phyloP scores from a whole-genome alignment of 148 eudicot species.

The Rhododendron griersonianum region DNA sequence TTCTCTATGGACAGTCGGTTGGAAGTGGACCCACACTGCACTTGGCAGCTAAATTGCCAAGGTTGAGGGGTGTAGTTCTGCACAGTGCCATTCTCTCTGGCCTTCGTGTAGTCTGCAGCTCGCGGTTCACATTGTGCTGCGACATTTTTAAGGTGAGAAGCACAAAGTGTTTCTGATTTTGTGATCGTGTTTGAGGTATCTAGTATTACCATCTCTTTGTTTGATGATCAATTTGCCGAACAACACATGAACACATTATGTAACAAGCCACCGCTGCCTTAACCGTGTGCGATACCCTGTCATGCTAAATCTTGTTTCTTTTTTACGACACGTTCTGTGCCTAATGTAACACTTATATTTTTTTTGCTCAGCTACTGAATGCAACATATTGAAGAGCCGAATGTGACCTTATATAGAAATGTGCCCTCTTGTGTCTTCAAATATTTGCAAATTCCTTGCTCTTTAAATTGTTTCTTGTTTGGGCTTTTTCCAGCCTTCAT shows the following conservation, averaged over 20 bases:
- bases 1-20: constrained; percentile 95
- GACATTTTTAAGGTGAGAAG: constrained; percentile 81
- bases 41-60: constrained; percentile 82
- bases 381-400: neutral
- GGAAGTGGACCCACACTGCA: constrained; percentile 99
- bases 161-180: neutral
- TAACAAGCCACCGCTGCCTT: too few species aligned
- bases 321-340: too few species aligned
- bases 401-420: too few species aligned
- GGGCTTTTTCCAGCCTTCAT: neutral
- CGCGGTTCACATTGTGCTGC: constrained; percentile 77
- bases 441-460: neutral
- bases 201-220: neutral
- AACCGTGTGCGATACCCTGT: too few species aligned
- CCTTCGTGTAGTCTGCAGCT: constrained; percentile 91
- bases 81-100: constrained; percentile 99
- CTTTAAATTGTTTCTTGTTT: neutral
- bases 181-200: neutral
- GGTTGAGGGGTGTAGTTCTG: constrained; percentile 95
- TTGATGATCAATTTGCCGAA: constrained; percentile 3
- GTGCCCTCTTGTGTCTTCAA: neutral
- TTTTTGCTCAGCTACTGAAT: too few species aligned
- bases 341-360: too few species aligned
- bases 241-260: neutral
- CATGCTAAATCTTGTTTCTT: neutral